Evolutionary conservation across 2,329 filamentous ascomycete species (phyloP), one percentile per base, ranked within the genome.

Genomic region (Diaporthe nobilis): DNA sequence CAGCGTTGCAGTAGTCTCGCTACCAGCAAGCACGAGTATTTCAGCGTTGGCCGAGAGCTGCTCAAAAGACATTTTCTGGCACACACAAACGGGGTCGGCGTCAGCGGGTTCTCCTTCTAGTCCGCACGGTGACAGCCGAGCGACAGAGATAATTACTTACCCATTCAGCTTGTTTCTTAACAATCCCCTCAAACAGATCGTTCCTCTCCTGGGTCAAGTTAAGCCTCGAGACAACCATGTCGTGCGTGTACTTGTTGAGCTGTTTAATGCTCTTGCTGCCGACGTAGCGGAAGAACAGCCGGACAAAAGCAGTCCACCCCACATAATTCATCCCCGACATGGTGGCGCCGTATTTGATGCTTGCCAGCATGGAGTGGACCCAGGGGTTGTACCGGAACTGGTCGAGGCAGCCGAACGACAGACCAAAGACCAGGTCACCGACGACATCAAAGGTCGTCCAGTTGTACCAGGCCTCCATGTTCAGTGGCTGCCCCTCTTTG

Each of bases 1-100:
- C 22, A 76, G 42, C 13, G 73, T 77, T 22, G 77, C 76, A 31
- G 77, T 78, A 1, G 77, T 78, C 73, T 78, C 77, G 51, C 61
- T 71, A 10, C 77, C 76, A 8, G 77, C 76, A 17, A 57, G 25
- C 37, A 77, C 72, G 20, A 77, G 63, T 25, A 65, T 28, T 51
- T 65, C 68, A 28, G 53, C 49, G 12, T 58, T 71, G 47, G 58
- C 42, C 4, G 39, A 63, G 61, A 75, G 47, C 44, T 49, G 10
- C 25, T 73, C 17, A 55, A 49, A 70, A n/a, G 68, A 39, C 17
- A 57, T 44, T 31, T 63, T 44, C 28, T 70, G 15, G 22, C 55
- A 5, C 34, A 55, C 22, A 53, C 6, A 13, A 22, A 39, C 13
- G 7, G n/a, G 13, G 2, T 2, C 1, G 22, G 9, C 8, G 34